Percentiles rank a stretch among this genome's conserved stretches.
Evolutionary conservation across 169 alveolate species (phyloP).

Genomic region (Toxoplasma gondii): DNA sequence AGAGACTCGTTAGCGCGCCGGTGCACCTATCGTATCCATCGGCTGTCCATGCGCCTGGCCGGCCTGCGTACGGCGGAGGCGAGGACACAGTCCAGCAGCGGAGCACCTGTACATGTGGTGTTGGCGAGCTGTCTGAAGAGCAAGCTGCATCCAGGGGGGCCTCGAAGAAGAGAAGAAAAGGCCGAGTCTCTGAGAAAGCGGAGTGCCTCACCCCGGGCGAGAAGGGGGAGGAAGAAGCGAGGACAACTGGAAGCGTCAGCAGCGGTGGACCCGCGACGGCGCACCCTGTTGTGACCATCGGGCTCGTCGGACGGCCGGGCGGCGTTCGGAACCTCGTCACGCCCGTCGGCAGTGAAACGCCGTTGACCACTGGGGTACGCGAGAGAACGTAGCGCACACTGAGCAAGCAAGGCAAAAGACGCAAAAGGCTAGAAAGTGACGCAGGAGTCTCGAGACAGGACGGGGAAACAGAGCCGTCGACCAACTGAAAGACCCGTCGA

Average conservation of each 20-base stretch:
- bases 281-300: conserved; percentile 42
- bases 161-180: background rate
- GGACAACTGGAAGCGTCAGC: background rate
- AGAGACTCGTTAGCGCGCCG: too few relatives aligned
- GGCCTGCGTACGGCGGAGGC: too few relatives aligned
- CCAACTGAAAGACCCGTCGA: too few relatives aligned
- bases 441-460: too few relatives aligned
- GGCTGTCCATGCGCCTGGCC: too few relatives aligned
- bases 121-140: background rate
- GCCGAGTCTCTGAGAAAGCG: background rate
- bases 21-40: too few relatives aligned
- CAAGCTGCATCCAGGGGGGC: too few relatives aligned
- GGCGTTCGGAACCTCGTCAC: conserved; percentile 51
- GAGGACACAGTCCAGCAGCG: background rate
- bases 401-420: too few relatives aligned
- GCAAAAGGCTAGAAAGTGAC: too few relatives aligned
- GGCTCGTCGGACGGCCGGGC: conserved; percentile 60
- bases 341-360: conserved; percentile 33
- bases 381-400: background rate
- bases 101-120: background rate
- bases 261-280: background rate
- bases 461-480: too few relatives aligned
- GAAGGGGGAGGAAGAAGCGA: background rate
- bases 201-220: background rate
- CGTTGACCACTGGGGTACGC: conserved; percentile 46